phyloP scores from a whole-genome alignment of 1,284 basidiomycete genomes.

The Hemileia vastatrix region DNA sequence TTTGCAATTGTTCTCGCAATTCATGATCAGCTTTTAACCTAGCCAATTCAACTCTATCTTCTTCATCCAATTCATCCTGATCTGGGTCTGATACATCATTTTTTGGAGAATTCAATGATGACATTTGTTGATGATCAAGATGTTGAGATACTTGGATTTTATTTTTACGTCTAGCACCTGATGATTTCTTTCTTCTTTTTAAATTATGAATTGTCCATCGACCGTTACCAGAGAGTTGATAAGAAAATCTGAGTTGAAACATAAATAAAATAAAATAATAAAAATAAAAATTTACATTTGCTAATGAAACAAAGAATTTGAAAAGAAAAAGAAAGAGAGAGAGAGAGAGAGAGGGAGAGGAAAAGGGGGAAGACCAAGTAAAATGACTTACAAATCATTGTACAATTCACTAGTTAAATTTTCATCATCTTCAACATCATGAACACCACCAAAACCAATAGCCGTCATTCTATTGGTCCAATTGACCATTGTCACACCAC shows the following conservation, averaged over 20 bases:
- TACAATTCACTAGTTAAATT: constrained; percentile 72
- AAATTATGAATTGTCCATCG: constrained; percentile 70
- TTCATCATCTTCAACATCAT: constrained; percentile 76
- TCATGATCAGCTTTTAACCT: constrained; percentile 16
- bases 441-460: constrained; percentile 80
- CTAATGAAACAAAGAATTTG: no score
- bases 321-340: no score
- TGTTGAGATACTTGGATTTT: constrained; percentile 21
- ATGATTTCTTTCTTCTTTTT: constrained; percentile 50
- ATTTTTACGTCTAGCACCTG: constrained; percentile 47
- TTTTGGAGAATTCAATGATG: constrained; percentile 24
- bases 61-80: constrained; percentile 22
- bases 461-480: constrained; percentile 60
- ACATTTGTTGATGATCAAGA: constrained; percentile 19
- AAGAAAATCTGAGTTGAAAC: constrained; percentile 56
- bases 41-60: constrained; percentile 17
- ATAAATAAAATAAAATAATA: neutral
- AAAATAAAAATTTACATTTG: neutral
- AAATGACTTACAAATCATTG: constrained; percentile 47
- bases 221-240: constrained; percentile 66
- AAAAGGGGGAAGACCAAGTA: neutral
- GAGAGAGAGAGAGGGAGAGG: neutral
- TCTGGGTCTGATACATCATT: constrained; percentile 9
- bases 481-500: constrained; percentile 70
- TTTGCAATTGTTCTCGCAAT: constrained; percentile 4